Evolutionary conservation across 2,329 filamentous ascomycete genomes (phyloP), one percentile per base, ranked within the genome.

Genomic region (Cladobotryum mycophilum): DNA sequence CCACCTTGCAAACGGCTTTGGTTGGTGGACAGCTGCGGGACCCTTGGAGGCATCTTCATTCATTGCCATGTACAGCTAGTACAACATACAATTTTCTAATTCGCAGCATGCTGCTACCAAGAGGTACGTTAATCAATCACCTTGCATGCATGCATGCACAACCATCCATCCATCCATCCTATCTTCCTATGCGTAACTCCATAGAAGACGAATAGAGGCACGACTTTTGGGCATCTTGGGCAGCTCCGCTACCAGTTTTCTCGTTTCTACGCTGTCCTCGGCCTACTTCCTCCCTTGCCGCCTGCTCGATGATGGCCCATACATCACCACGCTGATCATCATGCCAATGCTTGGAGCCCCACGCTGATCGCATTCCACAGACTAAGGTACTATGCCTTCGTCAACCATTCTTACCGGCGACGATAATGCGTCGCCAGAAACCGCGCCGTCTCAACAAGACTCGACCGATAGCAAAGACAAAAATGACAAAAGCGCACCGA

Each of bases 331-430:
- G 34, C 25, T 11, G 15, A 12, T 40, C 34, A 15, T n/a, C 34
- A 36, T 40, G n/a, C 25, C 25, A n/a, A 33, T 33, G n/a, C 3
- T 13, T 36, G 43, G 25, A n/a, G 22, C 13, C 33, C 34, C 20
- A 22, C 34, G 56, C 56, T 57, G 50, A 58, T 37, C 47, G 41
- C 41, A 40, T 36, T 33, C 42, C 9, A 12, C 47, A 58, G 55
- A 52, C 48, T 49, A 47, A 55, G 34, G 49, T 53, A 58, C 51
- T 51, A 61, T 61, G 60, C 58, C 59, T 44, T 47, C 49, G 38
- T 51, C 57, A 51, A 55, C 22, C 54, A 47, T 48, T 37, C 41
- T 45, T 37, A 38, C 51, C 43, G 55, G 55, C 52, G 56, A 60
- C 52, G 49, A 57, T 48, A 45, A 55, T 48, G 48, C 47, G 51